Base-by-base conservation (phyloP, 768 basidiomycete species). In the Tulasnella sp. region DNA sequence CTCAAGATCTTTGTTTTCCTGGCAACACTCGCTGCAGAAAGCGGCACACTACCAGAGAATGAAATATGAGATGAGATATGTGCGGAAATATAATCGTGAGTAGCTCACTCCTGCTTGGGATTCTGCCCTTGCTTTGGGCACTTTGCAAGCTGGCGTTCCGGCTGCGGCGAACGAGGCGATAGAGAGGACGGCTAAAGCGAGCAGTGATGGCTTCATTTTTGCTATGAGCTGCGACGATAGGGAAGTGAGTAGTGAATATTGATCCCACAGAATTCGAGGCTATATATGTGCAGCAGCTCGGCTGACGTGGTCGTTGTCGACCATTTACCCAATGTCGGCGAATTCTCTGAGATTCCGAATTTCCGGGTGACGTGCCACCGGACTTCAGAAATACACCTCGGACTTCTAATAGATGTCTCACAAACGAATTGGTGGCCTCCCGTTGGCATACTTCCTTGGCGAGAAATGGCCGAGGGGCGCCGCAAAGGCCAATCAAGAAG, bases 271-370 rank as follows among this genome's bases (percentile, higher is more conserved):
- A 31, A 34, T 5, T 68, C 27, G 27, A 31, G 62, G n/a, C 31
- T 68, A 68, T 68, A 68, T 68, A 34, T 18, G 31, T 31, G 62
- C 62, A 31, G 34, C 18, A 18, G 34, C 31, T 27, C n/a, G 62
- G 58, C 58, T 62, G 58, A 62, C 58, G 58, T 62, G 58, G 58
- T 62, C 58, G 58, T 62, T 62, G 58, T 62, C 58, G 58, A 21
- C 31, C 58, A 34, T 62, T 34, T 34, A 19, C 58, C 58, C 58
- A 62, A 62, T 62, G 58, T 62, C 58, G 58, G 58, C 58, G 58
- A 62, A 62, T 62, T 62, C 58, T 62, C 58, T 62, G 58, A 62
- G 58, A 62, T 62, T 62, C 58, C 58, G 58, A 62, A 62, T 62
- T 27, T 27, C 58, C 58, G 58, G n/a, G 4, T 62, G 58, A 62